A percentile compares a stretch with the other conserved stretches of the same genome.
phyloP scores from a whole-genome alignment of 208 protist species.

The Acanthamoeba rhysodes region DNA sequence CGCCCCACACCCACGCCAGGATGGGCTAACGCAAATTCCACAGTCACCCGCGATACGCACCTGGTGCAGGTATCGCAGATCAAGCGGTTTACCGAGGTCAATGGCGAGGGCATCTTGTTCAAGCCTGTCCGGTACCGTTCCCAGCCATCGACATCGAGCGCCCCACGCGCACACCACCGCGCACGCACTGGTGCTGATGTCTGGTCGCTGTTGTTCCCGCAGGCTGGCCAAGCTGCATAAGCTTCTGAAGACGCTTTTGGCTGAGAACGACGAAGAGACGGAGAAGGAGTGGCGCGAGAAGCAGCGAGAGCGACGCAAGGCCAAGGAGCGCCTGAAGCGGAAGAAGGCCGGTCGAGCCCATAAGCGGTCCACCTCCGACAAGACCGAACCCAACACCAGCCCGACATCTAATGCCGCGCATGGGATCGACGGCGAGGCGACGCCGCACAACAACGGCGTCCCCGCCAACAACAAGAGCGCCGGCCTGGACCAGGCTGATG shows the following conservation, averaged over 20 bases:
- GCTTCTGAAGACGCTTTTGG: conserved; percentile 39
- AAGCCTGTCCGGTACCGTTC: conserved; percentile 18
- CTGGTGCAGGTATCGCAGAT: conserved; percentile 53
- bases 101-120: conserved; percentile 50
- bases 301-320: conserved; percentile 57
- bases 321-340: conserved; percentile 57
- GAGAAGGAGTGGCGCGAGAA: conserved; percentile 69
- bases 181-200: neutral
- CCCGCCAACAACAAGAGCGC: neutral
- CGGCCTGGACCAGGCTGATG: neutral
- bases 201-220: neutral
- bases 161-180: too few relatives aligned
- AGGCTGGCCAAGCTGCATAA: conserved; percentile 57
- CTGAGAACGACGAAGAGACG: conserved; percentile 35
- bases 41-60: neutral
- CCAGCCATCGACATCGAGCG: neutral
- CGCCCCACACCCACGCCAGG: neutral
- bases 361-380: neutral
- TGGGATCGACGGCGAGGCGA: neutral
- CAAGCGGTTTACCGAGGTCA: conserved; percentile 46
- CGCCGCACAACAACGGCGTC: neutral
- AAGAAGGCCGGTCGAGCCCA: neutral
- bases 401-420: neutral
- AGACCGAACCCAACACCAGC: neutral
- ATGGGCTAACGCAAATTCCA: neutral